These are phyloP conservation scores for Elaphomyces granulatus DNA, from an alignment of 495 filamentous ascomycete species.

Conservation along the genomic window DNA sequence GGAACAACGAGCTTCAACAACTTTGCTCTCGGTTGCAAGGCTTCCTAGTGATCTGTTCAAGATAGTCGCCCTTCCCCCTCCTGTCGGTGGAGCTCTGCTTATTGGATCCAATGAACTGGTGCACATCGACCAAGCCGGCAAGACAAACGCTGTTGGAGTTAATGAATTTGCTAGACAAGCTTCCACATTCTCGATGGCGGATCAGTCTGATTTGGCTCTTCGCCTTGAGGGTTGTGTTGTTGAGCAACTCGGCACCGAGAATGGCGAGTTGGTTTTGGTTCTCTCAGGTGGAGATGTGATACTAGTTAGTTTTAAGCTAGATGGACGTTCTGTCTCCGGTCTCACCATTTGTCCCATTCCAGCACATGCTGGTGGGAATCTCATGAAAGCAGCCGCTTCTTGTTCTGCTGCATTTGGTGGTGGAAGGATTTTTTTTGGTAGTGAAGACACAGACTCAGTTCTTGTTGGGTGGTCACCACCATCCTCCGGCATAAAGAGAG, in stretches of 20 bases:
- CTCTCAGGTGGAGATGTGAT: constrained; percentile 62
- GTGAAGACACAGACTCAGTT: constrained; percentile 68
- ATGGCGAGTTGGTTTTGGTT: constrained; percentile 71
- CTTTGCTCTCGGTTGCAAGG: constrained; percentile 67
- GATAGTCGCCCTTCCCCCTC: constrained; percentile 69
- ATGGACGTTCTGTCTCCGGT: constrained; percentile 87
- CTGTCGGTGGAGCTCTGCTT: constrained; percentile 76
- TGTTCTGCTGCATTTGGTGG: constrained; percentile 52
- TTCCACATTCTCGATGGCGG: constrained; percentile 66
- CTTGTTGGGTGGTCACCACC: constrained; percentile 65
- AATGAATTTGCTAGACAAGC: constrained; percentile 71
- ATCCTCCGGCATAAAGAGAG: constrained; percentile 29
- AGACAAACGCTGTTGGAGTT: constrained; percentile 84
- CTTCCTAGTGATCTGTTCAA: constrained; percentile 83
- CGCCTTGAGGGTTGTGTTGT: constrained; percentile 72
- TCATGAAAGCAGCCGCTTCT: constrained; percentile 51
- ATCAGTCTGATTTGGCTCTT: constrained; percentile 70
- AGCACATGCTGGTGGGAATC: constrained; percentile 40
- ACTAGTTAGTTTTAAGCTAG: constrained; percentile 68
- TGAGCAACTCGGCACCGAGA: constrained; percentile 56
- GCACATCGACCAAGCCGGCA: constrained; percentile 91
- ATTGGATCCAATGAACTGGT: constrained; percentile 82
- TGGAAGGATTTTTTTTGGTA: constrained; percentile 71
- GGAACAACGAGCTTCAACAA: constrained; percentile 85
- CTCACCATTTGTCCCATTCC: constrained; percentile 51